phyloP scores from a whole-genome alignment of 2,329 filamentous ascomycete genomes.

The Diaporthe citriasiana region DNA sequence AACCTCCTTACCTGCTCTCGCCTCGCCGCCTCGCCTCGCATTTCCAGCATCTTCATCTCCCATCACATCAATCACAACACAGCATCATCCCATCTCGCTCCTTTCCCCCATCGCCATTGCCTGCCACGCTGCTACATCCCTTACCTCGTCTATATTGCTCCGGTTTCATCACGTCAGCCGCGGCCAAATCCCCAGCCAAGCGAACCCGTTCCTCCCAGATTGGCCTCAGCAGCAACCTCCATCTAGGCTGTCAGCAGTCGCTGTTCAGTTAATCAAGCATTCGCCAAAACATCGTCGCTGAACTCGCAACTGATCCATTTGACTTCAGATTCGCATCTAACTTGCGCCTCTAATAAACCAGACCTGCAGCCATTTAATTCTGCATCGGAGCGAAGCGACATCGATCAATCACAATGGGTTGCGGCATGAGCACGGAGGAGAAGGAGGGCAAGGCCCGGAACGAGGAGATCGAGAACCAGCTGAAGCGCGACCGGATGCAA shows the following conservation, averaged over 20 bases:
- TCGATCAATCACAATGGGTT: slow-evolving; percentile 86
- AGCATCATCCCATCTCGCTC: background rate
- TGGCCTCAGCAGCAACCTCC: background rate
- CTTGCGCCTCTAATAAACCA: slow-evolving; percentile 1
- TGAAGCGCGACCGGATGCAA: slow-evolving; percentile 98
- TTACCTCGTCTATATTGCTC: slow-evolving; percentile 23
- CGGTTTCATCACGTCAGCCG: slow-evolving; percentile 29
- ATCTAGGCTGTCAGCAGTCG: background rate
- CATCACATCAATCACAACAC: slow-evolving; percentile 17
- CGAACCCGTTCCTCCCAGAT: background rate
- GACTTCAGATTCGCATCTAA: background rate
- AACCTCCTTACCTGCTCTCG: background rate
- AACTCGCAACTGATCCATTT: background rate
- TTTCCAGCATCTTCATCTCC: background rate
- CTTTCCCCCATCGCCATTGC: background rate
- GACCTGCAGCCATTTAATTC: background rate
- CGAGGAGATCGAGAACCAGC: slow-evolving; percentile 99
- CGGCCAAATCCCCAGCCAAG: background rate
- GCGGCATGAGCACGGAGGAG: slow-evolving; percentile 99
- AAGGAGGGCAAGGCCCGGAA: slow-evolving; percentile 99
- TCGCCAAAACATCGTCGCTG: background rate
- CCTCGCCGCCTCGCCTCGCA: background rate
- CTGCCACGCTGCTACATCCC: slow-evolving; percentile 20
- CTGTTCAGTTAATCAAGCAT: slow-evolving; percentile 5
- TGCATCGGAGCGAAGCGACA: slow-evolving; percentile 37